Evolutionary conservation across 78 protist genomes (phyloP), one percentile per base, ranked within the genome.

Genomic region (Guillardia theta): DNA sequence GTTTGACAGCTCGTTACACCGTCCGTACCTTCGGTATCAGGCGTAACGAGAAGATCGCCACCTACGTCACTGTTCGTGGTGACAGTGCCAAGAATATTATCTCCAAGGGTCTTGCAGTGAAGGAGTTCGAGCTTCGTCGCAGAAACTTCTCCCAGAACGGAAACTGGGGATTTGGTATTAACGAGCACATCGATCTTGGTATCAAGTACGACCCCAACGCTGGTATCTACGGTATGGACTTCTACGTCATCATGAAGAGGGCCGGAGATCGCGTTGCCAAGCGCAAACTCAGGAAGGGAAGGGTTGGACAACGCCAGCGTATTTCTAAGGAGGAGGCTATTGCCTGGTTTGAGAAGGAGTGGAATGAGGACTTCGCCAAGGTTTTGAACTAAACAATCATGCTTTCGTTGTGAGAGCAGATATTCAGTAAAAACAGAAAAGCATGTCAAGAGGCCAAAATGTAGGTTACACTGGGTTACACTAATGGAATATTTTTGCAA

Each of bases 201-300:
- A 88, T 99, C 96, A 98, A 98, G 96, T 99, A 99, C 98, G 99
- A 99, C 96, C 99, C 99, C 76, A 45, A 95, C 88, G 97, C 96
- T 64, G 99, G 99, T 88, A 99, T 99, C 95, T 98, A 97, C 97
- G 99, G 99, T 95, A 98, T 98, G 99, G 99, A 98, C 97, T 98
- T 99, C 98, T 98, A 92, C 97, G 99, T 99, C 58, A 98, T 98
- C 80, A 97, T 99, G 54, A 47, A 88, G 47, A 98, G 99, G 94
- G 97, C 98, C 96, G 98, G 99, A 64, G 44, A 19, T 94, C 97
- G 99, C 94, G 98, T 99, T 30, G 46, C 97, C 92, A 48, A 47
- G 47, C 95, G 98, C 95, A 95, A 95, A 93, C 97, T 96, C 94
- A 0, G 43, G 41, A 19, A 0, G 39, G 10, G 92, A 76, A 47